Evolutionary conservation across 192 early-diverging fungal genomes (phyloP).

Genomic region (Backusella sp.): DNA sequence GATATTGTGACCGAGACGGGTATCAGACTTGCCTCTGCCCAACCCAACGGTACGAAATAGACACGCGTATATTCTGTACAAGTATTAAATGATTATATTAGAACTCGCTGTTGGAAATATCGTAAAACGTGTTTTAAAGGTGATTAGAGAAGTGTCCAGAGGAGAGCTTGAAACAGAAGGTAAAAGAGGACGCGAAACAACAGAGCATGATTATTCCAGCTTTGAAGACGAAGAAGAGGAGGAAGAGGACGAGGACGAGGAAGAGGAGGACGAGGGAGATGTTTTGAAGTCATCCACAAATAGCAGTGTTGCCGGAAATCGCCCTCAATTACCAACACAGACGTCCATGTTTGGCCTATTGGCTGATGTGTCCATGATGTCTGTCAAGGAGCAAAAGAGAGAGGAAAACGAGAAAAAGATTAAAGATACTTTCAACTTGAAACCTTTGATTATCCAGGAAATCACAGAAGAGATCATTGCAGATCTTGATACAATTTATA

Average conservation of each 20-base stretch:
- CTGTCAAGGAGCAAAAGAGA: conserved; percentile 12
- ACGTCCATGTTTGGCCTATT: conserved; percentile 64
- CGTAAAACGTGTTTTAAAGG: conserved; percentile 74
- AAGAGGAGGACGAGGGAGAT: neutral
- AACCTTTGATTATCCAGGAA: conserved; percentile 74
- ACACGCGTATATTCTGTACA: neutral
- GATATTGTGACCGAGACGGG: conserved; percentile 70
- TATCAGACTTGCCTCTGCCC: conserved; percentile 63
- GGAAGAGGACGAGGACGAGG: conserved; percentile 18
- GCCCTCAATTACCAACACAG: conserved; percentile 21
- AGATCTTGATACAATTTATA: conserved; percentile 78
- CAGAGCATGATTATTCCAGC: neutral
- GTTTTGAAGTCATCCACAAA: conserved; percentile 34
- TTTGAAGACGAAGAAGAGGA: conserved; percentile 25
- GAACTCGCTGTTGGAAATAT: conserved; percentile 90
- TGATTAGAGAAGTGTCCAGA: conserved; percentile 74
- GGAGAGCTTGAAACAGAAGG: conserved; percentile 30
- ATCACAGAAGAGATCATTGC: conserved; percentile 90
- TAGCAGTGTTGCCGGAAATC: conserved; percentile 23
- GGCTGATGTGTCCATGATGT: conserved; percentile 46
- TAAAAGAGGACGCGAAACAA: neutral
- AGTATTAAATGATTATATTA: neutral
- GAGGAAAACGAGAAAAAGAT: conserved; percentile 9
- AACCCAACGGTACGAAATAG: conserved; percentile 51
- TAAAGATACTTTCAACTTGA: conserved; percentile 46